Evolutionary conservation across 1,284 basidiomycete species (phyloP).

Genomic region (Ganoderma sinense): DNA sequence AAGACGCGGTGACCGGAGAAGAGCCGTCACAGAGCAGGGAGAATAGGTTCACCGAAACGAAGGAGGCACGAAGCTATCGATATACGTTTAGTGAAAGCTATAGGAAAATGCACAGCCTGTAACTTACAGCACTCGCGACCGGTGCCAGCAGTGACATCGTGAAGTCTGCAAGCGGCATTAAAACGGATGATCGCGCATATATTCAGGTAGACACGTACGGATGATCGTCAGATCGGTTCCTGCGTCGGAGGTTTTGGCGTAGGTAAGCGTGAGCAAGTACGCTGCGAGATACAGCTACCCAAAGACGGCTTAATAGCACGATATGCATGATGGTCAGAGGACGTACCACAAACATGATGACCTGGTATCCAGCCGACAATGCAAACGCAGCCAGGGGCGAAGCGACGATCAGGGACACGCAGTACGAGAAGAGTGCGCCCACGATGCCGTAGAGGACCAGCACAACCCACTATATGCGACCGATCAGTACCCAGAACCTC

Average conservation of each 20-base stretch:
- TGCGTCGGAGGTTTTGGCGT: constrained; percentile 67
- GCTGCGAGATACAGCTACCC: constrained; percentile 65
- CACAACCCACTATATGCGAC: constrained; percentile 67
- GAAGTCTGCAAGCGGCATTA: constrained; percentile 53
- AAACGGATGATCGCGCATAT: background rate
- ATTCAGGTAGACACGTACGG: constrained; percentile 45
- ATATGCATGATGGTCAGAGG: background rate
- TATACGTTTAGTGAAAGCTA: background rate
- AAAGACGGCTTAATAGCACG: background rate
- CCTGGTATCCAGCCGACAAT: constrained; percentile 76
- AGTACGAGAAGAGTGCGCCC: constrained; percentile 74
- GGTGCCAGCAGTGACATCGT: constrained; percentile 73
- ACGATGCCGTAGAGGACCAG: constrained; percentile 77
- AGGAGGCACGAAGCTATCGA: constrained; percentile 61
- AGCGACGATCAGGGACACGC: constrained; percentile 64
- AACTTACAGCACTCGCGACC: constrained; percentile 72
- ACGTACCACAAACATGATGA: constrained; percentile 74
- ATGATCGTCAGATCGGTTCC: constrained; percentile 63
- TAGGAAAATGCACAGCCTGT: background rate
- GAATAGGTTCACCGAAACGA: constrained; percentile 82
- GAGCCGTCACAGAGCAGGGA: constrained; percentile 74
- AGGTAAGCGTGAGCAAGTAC: constrained; percentile 76
- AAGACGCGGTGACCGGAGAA: constrained; percentile 52
- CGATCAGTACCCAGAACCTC: background rate
- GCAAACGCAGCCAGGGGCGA: constrained; percentile 82